phyloP scores from a whole-genome alignment of 495 filamentous ascomycete species.

The Thermochaetoides thermophila region DNA sequence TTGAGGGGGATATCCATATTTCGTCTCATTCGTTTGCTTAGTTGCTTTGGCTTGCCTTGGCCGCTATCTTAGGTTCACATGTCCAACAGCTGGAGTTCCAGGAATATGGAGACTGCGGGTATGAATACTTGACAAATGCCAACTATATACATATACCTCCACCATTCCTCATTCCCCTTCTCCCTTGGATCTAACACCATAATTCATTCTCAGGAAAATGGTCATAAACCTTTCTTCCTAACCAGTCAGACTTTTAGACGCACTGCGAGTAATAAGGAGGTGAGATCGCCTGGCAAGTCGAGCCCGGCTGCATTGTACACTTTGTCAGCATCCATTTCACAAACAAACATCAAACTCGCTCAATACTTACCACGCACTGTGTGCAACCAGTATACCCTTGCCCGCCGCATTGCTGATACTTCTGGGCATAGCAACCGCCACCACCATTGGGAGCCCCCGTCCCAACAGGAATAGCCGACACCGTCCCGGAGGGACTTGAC shows the following conservation, averaged over 20 bases:
- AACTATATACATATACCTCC: too few relatives aligned
- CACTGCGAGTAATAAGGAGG: constrained; percentile 27
- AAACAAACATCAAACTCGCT: background rate
- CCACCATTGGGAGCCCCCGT: constrained; percentile 12
- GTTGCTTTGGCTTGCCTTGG: too few relatives aligned
- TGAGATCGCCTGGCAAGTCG: constrained; percentile 13
- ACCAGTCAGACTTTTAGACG: constrained; percentile 7
- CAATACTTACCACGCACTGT: constrained; percentile 23
- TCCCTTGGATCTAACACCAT: too few relatives aligned
- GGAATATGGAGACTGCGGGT: too few relatives aligned
- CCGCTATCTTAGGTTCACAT: too few relatives aligned
- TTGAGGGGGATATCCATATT: too few relatives aligned
- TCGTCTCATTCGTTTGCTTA: too few relatives aligned
- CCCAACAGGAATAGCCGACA: constrained; percentile 8
- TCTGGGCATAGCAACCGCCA: constrained; percentile 18
- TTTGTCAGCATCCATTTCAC: constrained; percentile 1
- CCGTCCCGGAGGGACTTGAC: constrained; percentile 14
- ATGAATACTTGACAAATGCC: too few relatives aligned
- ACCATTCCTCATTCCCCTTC: too few relatives aligned
- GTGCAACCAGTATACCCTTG: constrained; percentile 30
- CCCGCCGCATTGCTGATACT: constrained; percentile 34
- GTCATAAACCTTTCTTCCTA: too few relatives aligned
- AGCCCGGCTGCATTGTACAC: constrained; percentile 5
- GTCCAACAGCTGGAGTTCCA: too few relatives aligned
- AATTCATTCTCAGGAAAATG: too few relatives aligned